phyloP scores from a whole-genome alignment of 148 eudicot genomes.

The Camellia japonica region DNA sequence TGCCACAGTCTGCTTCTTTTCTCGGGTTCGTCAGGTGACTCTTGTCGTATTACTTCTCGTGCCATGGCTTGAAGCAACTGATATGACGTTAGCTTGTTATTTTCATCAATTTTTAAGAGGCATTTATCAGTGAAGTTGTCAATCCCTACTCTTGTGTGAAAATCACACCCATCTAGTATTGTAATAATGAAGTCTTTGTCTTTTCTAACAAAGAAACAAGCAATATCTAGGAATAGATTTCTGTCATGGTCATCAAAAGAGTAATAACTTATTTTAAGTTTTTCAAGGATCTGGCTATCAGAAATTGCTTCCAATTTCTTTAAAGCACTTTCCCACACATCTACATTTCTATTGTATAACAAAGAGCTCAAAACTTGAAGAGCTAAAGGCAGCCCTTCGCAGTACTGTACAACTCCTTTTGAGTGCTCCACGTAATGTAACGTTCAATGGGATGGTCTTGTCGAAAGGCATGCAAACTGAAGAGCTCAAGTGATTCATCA shows the following conservation, averaged over 20 bases:
- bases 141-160: background rate
- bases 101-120: background rate
- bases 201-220: background rate
- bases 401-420: background rate
- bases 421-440: background rate
- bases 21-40: constrained; percentile 13
- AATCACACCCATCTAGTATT: background rate
- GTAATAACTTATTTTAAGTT: background rate
- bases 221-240: constrained; percentile 2
- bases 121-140: background rate
- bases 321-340: constrained; percentile 1
- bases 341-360: background rate
- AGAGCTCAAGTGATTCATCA: background rate
- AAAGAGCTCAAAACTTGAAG: background rate
- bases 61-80: constrained; percentile 13
- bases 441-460: background rate
- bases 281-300: background rate
- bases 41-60: constrained; percentile 1
- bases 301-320: background rate
- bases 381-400: background rate
- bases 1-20: constrained; percentile 8
- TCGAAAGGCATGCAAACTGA: constrained; percentile 1
- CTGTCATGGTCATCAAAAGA: background rate
- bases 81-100: constrained; percentile 1
- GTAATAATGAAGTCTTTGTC: background rate